Evolutionary conservation across 345 rosid species (phyloP).

Genomic region (Lagerstroemia speciosa): DNA sequence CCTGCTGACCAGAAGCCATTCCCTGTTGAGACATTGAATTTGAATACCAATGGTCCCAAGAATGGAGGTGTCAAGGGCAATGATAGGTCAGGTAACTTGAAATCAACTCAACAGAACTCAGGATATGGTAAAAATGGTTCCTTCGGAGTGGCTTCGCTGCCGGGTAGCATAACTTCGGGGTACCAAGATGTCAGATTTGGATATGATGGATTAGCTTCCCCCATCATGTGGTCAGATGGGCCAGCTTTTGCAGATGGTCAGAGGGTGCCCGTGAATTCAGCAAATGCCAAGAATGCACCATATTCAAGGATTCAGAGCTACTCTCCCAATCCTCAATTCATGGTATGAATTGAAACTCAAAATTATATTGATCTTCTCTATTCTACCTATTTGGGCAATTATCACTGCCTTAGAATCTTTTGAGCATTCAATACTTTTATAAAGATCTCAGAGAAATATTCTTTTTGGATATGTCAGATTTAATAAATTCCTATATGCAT

Average conservation of each 20-base stretch:
- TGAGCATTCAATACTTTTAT: background rate
- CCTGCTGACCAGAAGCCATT: conserved; percentile 54
- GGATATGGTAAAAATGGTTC: conserved; percentile 31
- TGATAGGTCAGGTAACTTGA: conserved; percentile 44
- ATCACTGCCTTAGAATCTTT: background rate
- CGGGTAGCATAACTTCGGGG: conserved; percentile 40
- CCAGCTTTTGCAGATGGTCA: conserved; percentile 49
- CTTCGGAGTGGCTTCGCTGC: conserved; percentile 40
- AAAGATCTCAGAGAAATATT: background rate
- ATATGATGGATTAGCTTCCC: conserved; percentile 11
- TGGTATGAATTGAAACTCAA: background rate
- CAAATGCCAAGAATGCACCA: conserved; percentile 38
- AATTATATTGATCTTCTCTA: background rate
- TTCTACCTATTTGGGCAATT: background rate
- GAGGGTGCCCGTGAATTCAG: conserved; percentile 33
- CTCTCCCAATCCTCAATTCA: conserved; percentile 46
- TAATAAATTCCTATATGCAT: background rate
- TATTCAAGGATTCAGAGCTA: conserved; percentile 54
- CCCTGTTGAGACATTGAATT: conserved; percentile 45
- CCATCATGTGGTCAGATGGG: conserved; percentile 18
- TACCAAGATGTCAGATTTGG: conserved; percentile 48
- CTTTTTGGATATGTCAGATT: background rate
- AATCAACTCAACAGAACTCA: conserved; percentile 38
- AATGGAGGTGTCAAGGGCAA: conserved; percentile 44
- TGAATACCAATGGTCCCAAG: conserved; percentile 31